A percentile compares a stretch with the other conserved stretches of the same genome.
phyloP scores from a whole-genome alignment of 225 moss, liverwort and hornwort genomes.

The Pseudisothecium myosuroides region DNA sequence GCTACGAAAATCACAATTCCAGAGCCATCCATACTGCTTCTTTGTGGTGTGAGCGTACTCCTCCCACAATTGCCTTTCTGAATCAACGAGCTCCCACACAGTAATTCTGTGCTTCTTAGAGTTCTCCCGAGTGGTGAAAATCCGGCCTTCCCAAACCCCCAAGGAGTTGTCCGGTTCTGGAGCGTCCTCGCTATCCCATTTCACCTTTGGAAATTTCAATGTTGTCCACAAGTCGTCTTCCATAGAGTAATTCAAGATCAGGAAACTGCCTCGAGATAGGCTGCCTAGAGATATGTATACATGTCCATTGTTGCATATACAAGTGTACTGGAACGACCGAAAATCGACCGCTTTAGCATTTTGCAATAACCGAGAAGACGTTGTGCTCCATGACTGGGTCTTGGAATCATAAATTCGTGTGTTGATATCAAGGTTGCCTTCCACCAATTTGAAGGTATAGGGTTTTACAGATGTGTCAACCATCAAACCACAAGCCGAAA shows the following conservation, averaged over 20 bases:
- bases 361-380: not conserved
- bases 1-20: no score
- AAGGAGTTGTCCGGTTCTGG: not conserved
- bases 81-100: not conserved
- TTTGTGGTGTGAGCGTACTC: not conserved
- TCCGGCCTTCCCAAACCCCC: not conserved
- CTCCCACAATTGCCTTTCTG: not conserved
- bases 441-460: not conserved
- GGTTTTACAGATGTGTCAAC: not conserved
- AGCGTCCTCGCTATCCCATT: accelerated
- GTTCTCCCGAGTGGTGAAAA: not conserved
- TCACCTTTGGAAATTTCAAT: not conserved
- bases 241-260: not conserved
- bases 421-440: not conserved
- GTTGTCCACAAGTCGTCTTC: not conserved
- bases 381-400: not conserved
- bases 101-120: not conserved
- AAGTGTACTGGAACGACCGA: not conserved
- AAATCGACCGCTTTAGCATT: accelerated
- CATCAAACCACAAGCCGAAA: not conserved
- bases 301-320: not conserved
- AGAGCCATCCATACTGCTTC: not conserved
- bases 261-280: accelerated
- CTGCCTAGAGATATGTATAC: not conserved
- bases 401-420: not conserved